A percentile compares a stretch with the other conserved stretches of the same genome.
These are phyloP conservation scores for Entomortierella parvispora DNA, from an alignment of 192 early-diverging fungal genomes.

Conservation along the genomic window DNA sequence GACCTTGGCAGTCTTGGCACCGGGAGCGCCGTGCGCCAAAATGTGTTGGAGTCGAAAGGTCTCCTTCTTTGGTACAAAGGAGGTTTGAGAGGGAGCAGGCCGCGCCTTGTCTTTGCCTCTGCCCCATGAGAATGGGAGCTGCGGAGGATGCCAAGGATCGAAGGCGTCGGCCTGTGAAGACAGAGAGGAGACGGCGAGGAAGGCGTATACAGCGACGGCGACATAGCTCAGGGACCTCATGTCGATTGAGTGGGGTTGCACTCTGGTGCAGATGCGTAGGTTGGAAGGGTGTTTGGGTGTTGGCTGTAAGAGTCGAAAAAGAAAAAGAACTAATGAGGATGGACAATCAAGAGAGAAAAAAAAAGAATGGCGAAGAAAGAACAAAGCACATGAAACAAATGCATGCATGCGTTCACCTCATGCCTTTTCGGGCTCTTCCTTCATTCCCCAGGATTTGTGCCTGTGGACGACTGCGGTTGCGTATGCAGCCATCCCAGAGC, in stretches of 20 bases:
- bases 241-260: too few species aligned
- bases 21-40: conserved; percentile 26
- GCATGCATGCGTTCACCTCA: neutral
- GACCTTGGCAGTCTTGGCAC: conserved; percentile 16
- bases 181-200: too few species aligned
- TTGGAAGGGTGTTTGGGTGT: neutral
- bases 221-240: too few species aligned
- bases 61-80: conserved; percentile 5
- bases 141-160: too few species aligned
- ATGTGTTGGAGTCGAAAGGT: conserved; percentile 23
- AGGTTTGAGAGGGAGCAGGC: neutral
- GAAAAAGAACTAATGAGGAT: neutral
- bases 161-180: too few species aligned
- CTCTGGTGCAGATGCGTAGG: neutral
- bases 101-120: too few species aligned
- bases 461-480: too few species aligned
- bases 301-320: neutral
- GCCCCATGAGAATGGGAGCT: too few species aligned
- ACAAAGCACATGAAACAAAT: neutral
- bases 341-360: neutral
- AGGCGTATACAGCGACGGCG: too few species aligned
- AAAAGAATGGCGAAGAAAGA: neutral
- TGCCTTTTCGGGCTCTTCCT: neutral
- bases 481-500: too few species aligned
- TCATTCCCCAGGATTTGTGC: too few species aligned